Base-by-base conservation (phyloP, 1,139 yeast genomes). In the Geotrichum citri-aurantii region DNA sequence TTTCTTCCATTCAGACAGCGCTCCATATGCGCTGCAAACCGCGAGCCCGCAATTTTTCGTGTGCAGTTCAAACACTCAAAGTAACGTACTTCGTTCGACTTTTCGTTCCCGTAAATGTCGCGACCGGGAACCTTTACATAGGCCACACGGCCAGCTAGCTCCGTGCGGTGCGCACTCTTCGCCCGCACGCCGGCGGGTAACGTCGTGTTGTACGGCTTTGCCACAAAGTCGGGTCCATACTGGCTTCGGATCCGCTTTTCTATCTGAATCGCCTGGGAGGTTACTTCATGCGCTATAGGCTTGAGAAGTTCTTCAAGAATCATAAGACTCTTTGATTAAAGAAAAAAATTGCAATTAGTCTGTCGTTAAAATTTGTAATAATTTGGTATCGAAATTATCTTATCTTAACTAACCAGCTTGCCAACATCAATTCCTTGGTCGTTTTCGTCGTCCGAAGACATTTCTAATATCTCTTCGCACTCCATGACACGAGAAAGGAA, bases 21-120 rank as follows among this genome's bases (percentile, higher is more conserved):
- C 69, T 90, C 95, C 52, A 92, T 79, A 72, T 93, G 99, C 56
- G 89, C 92, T 2, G 98, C 97, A 76, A 89, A 91, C 61, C 99
- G 77, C 46, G 89, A 85, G 0, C 96, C 97, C 0, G 97, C 93
- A 17, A 93, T 86, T 68, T 86, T 88, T 59, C 99, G 77, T 7
- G 83, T 84, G 72, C 99, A 93, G 65, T 87, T 86, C 17, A 81
- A 79, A 73, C 99, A 93, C 60, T 76, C 81, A 68, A 90, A 89
- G 71, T 91, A 91, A 23, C 78, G 69, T 27, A 73, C 68, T 23
- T 78, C 81, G 2, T 73, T 69, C 7, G 73, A 68, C 61, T 78
- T 79, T 50, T 77, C 80, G 55, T 77, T 77, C 0, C 82, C 81
- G 66, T 79, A 82, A 19, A 82, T 75, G 61, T 82, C 86, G 54